Conservation (phyloP, 352 stramenopile genomes). For the Hyphochytrium catenoides region DNA sequence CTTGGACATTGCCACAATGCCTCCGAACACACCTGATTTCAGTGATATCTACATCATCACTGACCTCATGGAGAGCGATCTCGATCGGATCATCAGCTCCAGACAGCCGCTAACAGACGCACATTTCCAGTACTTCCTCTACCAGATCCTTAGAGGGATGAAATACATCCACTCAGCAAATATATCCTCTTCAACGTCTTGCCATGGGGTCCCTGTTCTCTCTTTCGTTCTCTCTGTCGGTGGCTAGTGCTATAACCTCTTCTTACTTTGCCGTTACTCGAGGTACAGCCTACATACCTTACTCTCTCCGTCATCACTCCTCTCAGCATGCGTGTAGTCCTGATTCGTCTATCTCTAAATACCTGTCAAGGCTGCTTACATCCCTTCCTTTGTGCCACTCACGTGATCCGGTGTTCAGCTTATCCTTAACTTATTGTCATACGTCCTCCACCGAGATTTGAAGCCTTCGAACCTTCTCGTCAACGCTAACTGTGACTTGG, state of each 20-base stretch:
- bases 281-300: too few relatives aligned
- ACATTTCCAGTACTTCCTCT: slow-evolving; percentile 68
- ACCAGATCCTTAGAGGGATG: slow-evolving; percentile 75
- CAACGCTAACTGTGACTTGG: slow-evolving; percentile 68
- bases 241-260: too few relatives aligned
- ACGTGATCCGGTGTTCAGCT: too few relatives aligned
- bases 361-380: too few relatives aligned
- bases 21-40: slow-evolving; percentile 57
- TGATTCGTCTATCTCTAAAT: too few relatives aligned
- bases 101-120: slow-evolving; percentile 53
- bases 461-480: slow-evolving; percentile 67
- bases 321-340: too few relatives aligned
- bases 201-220: too few relatives aligned
- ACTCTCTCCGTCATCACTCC: too few relatives aligned
- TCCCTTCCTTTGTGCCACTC: too few relatives aligned
- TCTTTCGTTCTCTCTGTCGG: too few relatives aligned
- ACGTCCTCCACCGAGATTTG: slow-evolving; percentile 22
- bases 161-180: slow-evolving; percentile 95
- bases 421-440: background rate
- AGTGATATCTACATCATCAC: slow-evolving; percentile 71
- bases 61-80: slow-evolving; percentile 71
- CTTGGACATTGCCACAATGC: slow-evolving; percentile 47
- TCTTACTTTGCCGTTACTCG: too few relatives aligned
- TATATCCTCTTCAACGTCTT: slow-evolving; percentile 76
- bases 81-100: slow-evolving; percentile 71